Base-by-base conservation (phyloP, 495 filamentous ascomycete genomes). In the Penicillium robsamsonii region DNA sequence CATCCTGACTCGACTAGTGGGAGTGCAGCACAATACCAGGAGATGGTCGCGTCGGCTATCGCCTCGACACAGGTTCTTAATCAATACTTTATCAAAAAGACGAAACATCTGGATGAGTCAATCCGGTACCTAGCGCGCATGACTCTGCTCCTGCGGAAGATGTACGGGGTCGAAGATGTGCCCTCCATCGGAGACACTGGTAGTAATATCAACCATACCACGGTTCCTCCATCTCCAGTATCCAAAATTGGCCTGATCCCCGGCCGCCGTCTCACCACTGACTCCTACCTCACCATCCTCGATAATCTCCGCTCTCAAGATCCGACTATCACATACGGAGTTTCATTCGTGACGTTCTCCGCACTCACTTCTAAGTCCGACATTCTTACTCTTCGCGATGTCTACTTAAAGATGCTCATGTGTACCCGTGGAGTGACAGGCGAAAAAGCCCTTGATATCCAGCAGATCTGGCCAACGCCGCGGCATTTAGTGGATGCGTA, bases 321-420 rank as follows among this genome's bases (percentile, higher is more conserved):
- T 31, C 79, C 84, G 0, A 53, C 66, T 4, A 67, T 70, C 4
- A 78, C 78, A 4, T 86, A 87, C 60, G 76, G 89, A 51, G 83
- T 91, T 46, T 89, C 81, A 29, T 92, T 91, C 58, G 66, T 81
- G 2, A 85, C 87, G 4, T 93, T 93, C 61, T 82, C 86, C 0
- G 80, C 82, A 1, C 66, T 95, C 17, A 81, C 83, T 0, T 88
- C 85, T 0, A 95, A 95, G 69, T 90, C 87, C 0, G 87, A 89
- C 29, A 77, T 78, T 41, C 77, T 91, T 43, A 87, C 87, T 3
- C 75, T 93, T 20, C 78, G 89, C 38, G 90, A 95, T 57, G 66
- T 93, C 0, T 93, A 81, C 62, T 66, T 94, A 22, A 93, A 93
- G 68, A 93, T 95, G 89, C 74, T 95, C 47, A 93, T 95, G 90